Percentiles rank a stretch among this genome's conserved stretches.
Conservation (phyloP, 1,284 basidiomycete species). For the Cryptococcus sp. region DNA sequence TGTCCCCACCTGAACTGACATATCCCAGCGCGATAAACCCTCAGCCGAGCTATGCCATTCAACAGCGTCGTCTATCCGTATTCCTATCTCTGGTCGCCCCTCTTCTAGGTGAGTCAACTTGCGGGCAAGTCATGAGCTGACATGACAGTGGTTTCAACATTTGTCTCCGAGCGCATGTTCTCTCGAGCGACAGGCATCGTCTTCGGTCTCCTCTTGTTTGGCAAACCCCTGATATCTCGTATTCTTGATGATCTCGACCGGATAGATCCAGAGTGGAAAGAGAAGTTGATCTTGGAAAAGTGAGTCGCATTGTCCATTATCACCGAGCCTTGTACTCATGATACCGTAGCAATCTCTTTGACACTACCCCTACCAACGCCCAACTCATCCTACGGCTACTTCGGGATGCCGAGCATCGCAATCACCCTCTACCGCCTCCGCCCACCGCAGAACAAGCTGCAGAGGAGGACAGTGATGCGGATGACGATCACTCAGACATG, state of each 20-base stretch:
- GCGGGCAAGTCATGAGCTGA: neutral
- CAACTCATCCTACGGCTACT: constrained; percentile 58
- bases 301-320: constrained; percentile 18
- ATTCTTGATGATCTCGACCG: constrained; percentile 50
- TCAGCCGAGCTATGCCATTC: constrained; percentile 12
- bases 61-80: constrained; percentile 16
- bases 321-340: constrained; percentile 1
- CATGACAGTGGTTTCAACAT: constrained; percentile 39
- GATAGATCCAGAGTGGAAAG: constrained; percentile 55
- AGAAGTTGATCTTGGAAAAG: constrained; percentile 52
- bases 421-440: constrained; percentile 57
- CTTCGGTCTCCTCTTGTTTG: constrained; percentile 56
- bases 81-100: constrained; percentile 23
- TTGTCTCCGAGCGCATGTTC: constrained; percentile 51
- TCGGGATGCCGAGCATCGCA: constrained; percentile 55
- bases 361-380: constrained; percentile 58
- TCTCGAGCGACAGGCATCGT: constrained; percentile 50
- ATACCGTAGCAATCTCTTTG: constrained; percentile 52
- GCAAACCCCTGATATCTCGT: constrained; percentile 54
- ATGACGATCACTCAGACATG: constrained; percentile 3
- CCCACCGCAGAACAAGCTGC: constrained; percentile 32
- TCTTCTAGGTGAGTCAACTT: constrained; percentile 18
- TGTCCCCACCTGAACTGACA: neutral
- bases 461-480: no score
- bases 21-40: constrained; percentile 26